Percentiles rank a stretch among this genome's conserved stretches.
phyloP scores from a whole-genome alignment of 2,329 filamentous ascomycete species.

The Akanthomyces muscarius region DNA sequence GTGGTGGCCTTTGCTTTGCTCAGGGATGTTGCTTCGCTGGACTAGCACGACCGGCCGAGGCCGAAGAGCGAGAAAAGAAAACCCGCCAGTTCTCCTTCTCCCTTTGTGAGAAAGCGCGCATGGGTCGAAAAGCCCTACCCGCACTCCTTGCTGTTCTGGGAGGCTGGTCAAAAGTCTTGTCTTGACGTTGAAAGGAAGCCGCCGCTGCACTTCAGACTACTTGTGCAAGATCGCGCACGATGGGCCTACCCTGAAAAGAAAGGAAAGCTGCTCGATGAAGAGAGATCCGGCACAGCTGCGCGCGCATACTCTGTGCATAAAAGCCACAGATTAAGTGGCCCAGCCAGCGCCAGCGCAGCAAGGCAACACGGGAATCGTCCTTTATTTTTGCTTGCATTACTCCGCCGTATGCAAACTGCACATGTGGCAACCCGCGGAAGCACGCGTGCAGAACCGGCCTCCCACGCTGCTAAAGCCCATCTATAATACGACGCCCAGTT shows the following conservation, averaged over 20 bases:
- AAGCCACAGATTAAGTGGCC: conserved; percentile 14
- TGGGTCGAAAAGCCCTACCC: neutral
- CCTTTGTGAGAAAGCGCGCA: neutral
- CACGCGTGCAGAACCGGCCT: conserved; percentile 14
- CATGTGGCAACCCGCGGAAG: conserved; percentile 17
- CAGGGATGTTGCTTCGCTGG: neutral
- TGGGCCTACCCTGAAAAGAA: conserved; percentile 5
- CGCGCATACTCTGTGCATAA: conserved; percentile 10
- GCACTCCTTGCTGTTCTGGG: neutral
- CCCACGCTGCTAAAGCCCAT: neutral
- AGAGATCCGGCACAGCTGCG: conserved; percentile 11
- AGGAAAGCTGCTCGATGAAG: conserved; percentile 14
- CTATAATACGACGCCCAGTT: conserved; percentile 1
- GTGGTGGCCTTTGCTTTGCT: neutral
- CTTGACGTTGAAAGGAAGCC: neutral
- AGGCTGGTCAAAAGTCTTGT: neutral
- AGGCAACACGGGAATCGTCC: conserved; percentile 11
- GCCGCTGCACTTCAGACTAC: neutral
- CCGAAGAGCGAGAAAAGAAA: neutral
- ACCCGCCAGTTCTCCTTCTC: neutral
- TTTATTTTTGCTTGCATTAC: conserved; percentile 4
- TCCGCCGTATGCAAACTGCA: conserved; percentile 17
- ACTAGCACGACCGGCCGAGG: neutral
- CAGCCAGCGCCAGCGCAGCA: conserved; percentile 3
- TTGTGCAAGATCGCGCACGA: conserved; percentile 8